Evolutionary conservation across 2,329 filamentous ascomycete genomes (phyloP).

Genomic region (Xylariaceae sp.): DNA sequence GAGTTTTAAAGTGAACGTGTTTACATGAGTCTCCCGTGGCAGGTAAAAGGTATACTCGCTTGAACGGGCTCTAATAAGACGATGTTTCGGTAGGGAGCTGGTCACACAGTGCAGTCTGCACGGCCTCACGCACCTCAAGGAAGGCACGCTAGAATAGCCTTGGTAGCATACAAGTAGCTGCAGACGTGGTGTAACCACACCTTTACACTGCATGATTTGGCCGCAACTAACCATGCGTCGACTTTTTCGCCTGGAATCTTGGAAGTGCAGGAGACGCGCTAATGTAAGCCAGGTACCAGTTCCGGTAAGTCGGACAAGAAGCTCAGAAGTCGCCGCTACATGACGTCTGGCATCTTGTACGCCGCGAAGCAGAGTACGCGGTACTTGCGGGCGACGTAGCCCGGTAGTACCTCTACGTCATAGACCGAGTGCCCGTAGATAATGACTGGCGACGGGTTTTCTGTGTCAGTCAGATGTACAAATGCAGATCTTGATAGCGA

Average conservation of each 20-base stretch:
- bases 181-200: not conserved
- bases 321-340: not conserved
- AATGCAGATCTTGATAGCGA: slow-evolving; percentile 4
- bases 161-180: not conserved
- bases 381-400: no score
- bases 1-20: no score
- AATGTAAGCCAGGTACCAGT: not conserved
- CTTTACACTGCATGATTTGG: not conserved
- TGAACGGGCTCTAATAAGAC: no score
- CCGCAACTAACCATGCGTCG: not conserved
- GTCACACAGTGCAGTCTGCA: no score
- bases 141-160: not conserved
- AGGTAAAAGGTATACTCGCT: no score
- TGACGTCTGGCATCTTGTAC: not conserved
- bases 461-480: not conserved
- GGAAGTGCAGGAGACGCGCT: not conserved
- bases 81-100: no score
- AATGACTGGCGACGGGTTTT: not conserved
- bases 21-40: no score
- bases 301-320: not conserved
- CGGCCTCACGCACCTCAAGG: no score
- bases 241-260: no score
- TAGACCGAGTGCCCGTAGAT: no score
- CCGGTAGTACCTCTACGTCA: no score
- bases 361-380: no score